Evolutionary conservation across 164 flowering plant species (phyloP), one percentile per base, ranked within the genome.

Genomic region (Chimonanthus praecox): DNA sequence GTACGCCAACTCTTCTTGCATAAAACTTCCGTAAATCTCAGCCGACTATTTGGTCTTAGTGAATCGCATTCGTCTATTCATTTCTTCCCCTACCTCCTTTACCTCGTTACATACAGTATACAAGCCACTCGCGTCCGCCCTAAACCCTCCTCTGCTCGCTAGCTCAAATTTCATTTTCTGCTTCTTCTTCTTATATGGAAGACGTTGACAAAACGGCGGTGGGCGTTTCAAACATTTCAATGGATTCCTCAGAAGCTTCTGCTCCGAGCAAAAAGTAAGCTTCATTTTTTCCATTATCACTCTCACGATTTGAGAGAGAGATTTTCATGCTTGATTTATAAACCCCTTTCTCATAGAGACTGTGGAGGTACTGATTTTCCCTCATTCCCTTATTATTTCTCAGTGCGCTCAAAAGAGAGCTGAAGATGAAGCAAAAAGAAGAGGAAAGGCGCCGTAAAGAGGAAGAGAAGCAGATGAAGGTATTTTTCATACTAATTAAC

Each of bases 371-470:
- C n/a, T 58, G 3, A 20, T 49, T 58, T 2, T 77, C n/a, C 49
- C 3, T 66, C 67, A 63, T 48, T 74, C 47, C 21, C 21, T 62
- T 44, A 6, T 15, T 49, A 73, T 43, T n/a, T 16, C 7, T 2
- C 78, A 89, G 91, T 81, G 90, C 91, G 3, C 82, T 63, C 18
- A 89, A 91, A 81, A 86, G 72, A 78, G 87, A 83, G 50, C 67
- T 78, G 65, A 91, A 87, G 82, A 72, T 73, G 50, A 86, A 85
- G 80, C 85, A 88, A 83, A 86, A 78, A 71, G 94, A 91, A 64
- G 92, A 88, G 76, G 94, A 89, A 68, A 79, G 83, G 63, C 76
- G 83, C 9, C 80, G 75, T 49, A 88, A 87, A 73, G 93, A 91
- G 64, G 90, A 87, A 77, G 82, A 80, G 44, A 84, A 81, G 64